A percentile compares a stretch with the other conserved stretches of the same genome.
phyloP scores from a whole-genome alignment of 2,329 filamentous ascomycete genomes.

The Cadophora luteo-olivacea region DNA sequence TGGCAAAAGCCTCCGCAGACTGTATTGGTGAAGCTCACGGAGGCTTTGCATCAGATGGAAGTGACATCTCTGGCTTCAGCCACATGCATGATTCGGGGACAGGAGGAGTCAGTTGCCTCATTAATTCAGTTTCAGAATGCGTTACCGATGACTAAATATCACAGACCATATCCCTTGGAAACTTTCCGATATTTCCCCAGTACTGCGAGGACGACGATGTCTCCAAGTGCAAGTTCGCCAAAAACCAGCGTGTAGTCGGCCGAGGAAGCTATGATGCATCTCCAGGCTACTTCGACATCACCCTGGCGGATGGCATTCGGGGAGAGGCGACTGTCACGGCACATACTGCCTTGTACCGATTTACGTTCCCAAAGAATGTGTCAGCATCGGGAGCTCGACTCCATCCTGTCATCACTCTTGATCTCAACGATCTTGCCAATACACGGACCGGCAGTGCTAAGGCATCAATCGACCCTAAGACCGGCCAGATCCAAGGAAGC shows the following conservation, averaged over 20 bases:
- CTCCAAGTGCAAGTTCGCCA: slow-evolving; percentile 61
- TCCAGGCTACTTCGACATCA: slow-evolving; percentile 70
- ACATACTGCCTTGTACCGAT: slow-evolving; percentile 68
- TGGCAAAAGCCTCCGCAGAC: slow-evolving; percentile 63
- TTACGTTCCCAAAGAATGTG: slow-evolving; percentile 58
- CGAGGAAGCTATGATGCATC: slow-evolving; percentile 59
- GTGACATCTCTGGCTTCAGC: slow-evolving; percentile 58
- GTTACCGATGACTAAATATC: not conserved
- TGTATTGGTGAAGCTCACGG: slow-evolving; percentile 54
- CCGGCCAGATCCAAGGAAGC: slow-evolving; percentile 66
- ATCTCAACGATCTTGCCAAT: slow-evolving; percentile 65
- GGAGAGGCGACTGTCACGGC: slow-evolving; percentile 72
- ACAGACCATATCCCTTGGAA: slow-evolving; percentile 51
- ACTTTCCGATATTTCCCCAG: slow-evolving; percentile 55
- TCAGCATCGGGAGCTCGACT: slow-evolving; percentile 45
- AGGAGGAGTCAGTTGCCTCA: slow-evolving; percentile 43
- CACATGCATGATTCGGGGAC: slow-evolving; percentile 53
- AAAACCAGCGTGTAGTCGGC: slow-evolving; percentile 50
- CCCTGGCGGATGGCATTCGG: slow-evolving; percentile 59
- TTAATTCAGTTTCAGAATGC: not conserved
- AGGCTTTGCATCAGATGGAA: slow-evolving; percentile 54
- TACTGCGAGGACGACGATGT: slow-evolving; percentile 54
- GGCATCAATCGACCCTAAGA: slow-evolving; percentile 58
- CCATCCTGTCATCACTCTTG: slow-evolving; percentile 66
- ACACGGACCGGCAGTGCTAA: slow-evolving; percentile 60